phyloP scores from a whole-genome alignment of 2,329 filamentous ascomycete genomes.

The Fusarium chuoi region DNA sequence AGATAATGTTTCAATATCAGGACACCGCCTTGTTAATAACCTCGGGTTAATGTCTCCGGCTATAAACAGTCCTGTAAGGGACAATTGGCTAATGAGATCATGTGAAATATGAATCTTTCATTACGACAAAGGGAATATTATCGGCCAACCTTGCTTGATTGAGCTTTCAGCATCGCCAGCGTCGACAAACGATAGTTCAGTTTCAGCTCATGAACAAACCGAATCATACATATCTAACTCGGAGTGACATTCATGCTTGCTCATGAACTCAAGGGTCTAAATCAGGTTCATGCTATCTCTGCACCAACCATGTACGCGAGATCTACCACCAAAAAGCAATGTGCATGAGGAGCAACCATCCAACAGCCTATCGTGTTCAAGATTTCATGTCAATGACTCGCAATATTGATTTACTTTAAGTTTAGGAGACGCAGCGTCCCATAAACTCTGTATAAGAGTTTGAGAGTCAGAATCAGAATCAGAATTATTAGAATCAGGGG shows the following conservation, averaged over 20 bases:
- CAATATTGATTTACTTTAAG: neutral
- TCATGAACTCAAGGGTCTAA: neutral
- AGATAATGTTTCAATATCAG: slow-evolving; percentile 23
- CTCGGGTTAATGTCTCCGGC: neutral
- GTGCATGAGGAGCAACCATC: slow-evolving; percentile 2
- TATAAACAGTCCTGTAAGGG: neutral
- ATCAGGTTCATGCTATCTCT: neutral
- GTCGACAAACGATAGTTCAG: neutral
- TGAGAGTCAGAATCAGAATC: neutral
- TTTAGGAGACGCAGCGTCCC: neutral
- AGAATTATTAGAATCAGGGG: slow-evolving; percentile 2
- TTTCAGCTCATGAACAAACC: neutral
- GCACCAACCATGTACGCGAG: neutral
- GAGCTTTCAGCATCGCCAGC: neutral
- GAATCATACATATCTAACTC: neutral
- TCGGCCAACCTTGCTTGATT: neutral
- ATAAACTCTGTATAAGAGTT: neutral
- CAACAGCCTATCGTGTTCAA: slow-evolving; percentile 1
- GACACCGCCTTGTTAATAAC: slow-evolving; percentile 11
- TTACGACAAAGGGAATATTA: neutral
- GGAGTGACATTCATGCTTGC: slow-evolving; percentile 13
- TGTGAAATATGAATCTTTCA: slow-evolving; percentile 10
- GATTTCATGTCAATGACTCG: slow-evolving; percentile 10
- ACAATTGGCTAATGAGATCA: neutral
- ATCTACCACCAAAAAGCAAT: slow-evolving; percentile 29